Percentiles rank a stretch among this genome's conserved stretches.
Conservation (phyloP, 805 yeast species). For the Brettanomyces sp. region DNA sequence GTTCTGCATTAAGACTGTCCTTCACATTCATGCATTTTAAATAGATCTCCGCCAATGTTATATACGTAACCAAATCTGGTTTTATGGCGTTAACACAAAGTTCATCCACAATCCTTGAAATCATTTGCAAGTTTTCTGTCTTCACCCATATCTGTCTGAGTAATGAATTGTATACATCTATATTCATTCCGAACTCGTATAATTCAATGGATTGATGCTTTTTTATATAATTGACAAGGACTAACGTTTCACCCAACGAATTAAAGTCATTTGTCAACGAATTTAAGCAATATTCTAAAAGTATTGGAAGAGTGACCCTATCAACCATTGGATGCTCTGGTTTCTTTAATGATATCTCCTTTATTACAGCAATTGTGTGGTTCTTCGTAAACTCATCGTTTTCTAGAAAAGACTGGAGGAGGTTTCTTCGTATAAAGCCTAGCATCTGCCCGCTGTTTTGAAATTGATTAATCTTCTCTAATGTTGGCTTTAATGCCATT, state of each 20-base stretch:
- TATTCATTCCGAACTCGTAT: conserved; percentile 23
- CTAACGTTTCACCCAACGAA: conserved; percentile 16
- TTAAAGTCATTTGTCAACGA: conserved; percentile 24
- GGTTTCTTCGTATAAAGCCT: conserved; percentile 10
- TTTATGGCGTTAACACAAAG: conserved; percentile 21
- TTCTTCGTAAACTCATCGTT: conserved; percentile 2
- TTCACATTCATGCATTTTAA: conserved; percentile 20
- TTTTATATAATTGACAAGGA: conserved; percentile 16
- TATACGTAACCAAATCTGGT: conserved; percentile 21
- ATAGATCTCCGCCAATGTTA: conserved; percentile 17
- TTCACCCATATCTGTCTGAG: conserved; percentile 20
- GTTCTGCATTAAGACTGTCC: conserved; percentile 13
- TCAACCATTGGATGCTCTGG: conserved; percentile 18
- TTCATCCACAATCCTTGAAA: conserved; percentile 19
- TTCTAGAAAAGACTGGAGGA: conserved; percentile 13
- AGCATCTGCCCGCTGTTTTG: conserved; percentile 13
- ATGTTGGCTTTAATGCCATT: conserved; percentile 12
- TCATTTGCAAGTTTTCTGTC: conserved; percentile 17
- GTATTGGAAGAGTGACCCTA: conserved; percentile 17
- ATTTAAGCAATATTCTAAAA: conserved; percentile 18
- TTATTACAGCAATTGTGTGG: conserved; percentile 5
- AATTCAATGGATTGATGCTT: conserved; percentile 19
- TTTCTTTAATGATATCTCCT: conserved; percentile 1
- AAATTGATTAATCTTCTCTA: conserved; percentile 16
- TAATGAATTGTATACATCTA: conserved; percentile 21